Percentiles rank a stretch among this genome's conserved stretches.
phyloP scores from a whole-genome alignment of 805 yeast species.

The Cyberlindnera maritima region DNA sequence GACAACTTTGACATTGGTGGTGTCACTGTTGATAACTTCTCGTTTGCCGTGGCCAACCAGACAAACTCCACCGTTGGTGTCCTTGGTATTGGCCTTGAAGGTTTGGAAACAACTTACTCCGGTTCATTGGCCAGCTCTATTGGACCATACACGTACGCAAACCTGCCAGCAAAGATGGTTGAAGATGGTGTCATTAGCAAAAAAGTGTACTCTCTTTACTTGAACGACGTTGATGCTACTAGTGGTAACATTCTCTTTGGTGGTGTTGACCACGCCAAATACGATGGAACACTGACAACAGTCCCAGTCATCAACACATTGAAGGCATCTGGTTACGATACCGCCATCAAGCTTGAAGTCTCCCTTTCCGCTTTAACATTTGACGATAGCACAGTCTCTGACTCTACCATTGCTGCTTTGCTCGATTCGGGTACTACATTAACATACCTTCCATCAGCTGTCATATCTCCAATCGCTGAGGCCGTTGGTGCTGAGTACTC shows the following conservation, averaged over 20 bases:
- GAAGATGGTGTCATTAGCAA: constrained; percentile 53
- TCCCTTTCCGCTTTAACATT: constrained; percentile 32
- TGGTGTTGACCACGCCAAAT: constrained; percentile 65
- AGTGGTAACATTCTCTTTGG: constrained; percentile 68
- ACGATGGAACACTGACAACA: constrained; percentile 46
- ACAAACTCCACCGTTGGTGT: constrained; percentile 68
- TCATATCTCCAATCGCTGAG: constrained; percentile 35
- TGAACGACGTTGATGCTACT: constrained; percentile 41
- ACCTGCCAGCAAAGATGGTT: constrained; percentile 63
- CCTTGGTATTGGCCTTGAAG: constrained; percentile 68
- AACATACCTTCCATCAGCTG: constrained; percentile 40
- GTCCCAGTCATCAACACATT: constrained; percentile 43
- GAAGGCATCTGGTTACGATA: constrained; percentile 25
- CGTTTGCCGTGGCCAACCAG: constrained; percentile 71
- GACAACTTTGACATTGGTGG: constrained; percentile 61
- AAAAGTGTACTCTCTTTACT: constrained; percentile 59
- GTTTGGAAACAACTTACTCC: constrained; percentile 61
- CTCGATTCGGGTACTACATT: constrained; percentile 44
- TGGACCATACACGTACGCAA: constrained; percentile 47
- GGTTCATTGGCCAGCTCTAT: constrained; percentile 22
- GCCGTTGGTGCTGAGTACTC: constrained; percentile 45
- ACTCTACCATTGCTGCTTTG: constrained; percentile 32
- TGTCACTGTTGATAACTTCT: constrained; percentile 46
- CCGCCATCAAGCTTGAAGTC: constrained; percentile 47
- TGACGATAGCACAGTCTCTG: constrained; percentile 3